Evolutionary conservation across 805 yeast species (phyloP).

Genomic region (Myxozyma neglecta): DNA sequence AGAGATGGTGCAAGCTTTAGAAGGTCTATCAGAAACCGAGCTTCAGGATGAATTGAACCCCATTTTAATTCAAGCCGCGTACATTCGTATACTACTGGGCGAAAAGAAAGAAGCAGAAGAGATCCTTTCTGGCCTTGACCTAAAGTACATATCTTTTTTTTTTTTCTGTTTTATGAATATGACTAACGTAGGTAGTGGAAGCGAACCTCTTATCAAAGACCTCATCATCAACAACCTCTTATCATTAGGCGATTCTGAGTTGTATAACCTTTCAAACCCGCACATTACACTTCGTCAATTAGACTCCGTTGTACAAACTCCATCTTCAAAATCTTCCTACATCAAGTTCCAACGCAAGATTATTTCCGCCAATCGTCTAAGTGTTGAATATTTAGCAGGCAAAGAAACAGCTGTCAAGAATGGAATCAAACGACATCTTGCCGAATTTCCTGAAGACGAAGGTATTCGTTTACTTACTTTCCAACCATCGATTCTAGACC

Average conservation of each 20-base stretch:
- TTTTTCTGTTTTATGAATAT: not conserved
- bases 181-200: not conserved
- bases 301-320: conserved; percentile 13
- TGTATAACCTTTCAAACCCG: conserved; percentile 16
- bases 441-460: conserved; percentile 24
- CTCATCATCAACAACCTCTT: conserved; percentile 41
- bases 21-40: conserved; percentile 48
- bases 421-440: conserved; percentile 25
- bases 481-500: conserved; percentile 24
- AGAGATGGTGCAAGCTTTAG: conserved; percentile 33
- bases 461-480: conserved; percentile 14
- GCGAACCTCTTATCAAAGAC: conserved; percentile 29
- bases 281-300: conserved; percentile 21
- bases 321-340: conserved; percentile 9
- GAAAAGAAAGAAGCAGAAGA: conserved; percentile 42
- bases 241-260: not conserved
- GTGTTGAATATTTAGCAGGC: conserved; percentile 24
- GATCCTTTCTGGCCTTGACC: conserved; percentile 44
- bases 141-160: not conserved
- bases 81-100: conserved; percentile 47
- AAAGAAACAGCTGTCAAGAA: conserved; percentile 23
- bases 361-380: conserved; percentile 18
- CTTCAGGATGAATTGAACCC: conserved; percentile 54
- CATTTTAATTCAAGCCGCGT: conserved; percentile 60
- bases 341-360: conserved; percentile 14